Base-by-base conservation (phyloP, 139 green algal genomes). In the Closterium sp. region DNA sequence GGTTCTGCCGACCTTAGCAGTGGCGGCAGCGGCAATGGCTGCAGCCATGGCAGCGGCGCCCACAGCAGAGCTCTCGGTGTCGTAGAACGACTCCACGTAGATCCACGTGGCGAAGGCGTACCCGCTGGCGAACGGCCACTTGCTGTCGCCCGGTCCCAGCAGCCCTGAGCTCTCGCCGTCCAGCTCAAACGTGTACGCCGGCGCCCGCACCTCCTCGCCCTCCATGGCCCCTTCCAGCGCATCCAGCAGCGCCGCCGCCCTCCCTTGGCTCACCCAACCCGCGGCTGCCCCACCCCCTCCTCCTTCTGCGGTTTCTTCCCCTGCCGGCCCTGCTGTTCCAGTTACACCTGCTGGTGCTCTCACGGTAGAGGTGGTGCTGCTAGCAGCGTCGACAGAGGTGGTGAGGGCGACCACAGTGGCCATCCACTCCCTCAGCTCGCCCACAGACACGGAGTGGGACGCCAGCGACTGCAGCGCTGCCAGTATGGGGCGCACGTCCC, bases 131-230 rank as follows among this genome's bases (percentile, higher is more conserved):
- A 95, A 95, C 34, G 93, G 93, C 93, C 93, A 95, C 88, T 90
- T 90, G 84, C 85, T 90, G 31, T 93, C 91, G 84, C 91, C 91
- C 2, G 91, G 69, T 6, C 91, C 91, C 34, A 94, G 89, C 34
- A 94, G 91, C n/a, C 91, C 91, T 31, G 91, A 94, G 91, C 76
- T 93, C 89, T 94, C 91, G 55, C 91, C 91, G 89, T 94, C 91
- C 19, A 94, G 55, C 88, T 94, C 91, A 34, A 94, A 94, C 19
- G 91, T 94, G 87, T 38, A n/a, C 30, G 33, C 34, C 9, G 91
- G 91, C 4, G 34, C 86, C 4, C 55, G 31, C 34, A 31, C 85
- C 35, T 94, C 89, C 87, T 94, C 91, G 28, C 28, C 36, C 23
- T 23, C 84, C n/a, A 94, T 85, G 25, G 91, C 84, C 31, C 43